Conservation (phyloP, 306 rosid genomes). For the Cucurbita moschata region DNA sequence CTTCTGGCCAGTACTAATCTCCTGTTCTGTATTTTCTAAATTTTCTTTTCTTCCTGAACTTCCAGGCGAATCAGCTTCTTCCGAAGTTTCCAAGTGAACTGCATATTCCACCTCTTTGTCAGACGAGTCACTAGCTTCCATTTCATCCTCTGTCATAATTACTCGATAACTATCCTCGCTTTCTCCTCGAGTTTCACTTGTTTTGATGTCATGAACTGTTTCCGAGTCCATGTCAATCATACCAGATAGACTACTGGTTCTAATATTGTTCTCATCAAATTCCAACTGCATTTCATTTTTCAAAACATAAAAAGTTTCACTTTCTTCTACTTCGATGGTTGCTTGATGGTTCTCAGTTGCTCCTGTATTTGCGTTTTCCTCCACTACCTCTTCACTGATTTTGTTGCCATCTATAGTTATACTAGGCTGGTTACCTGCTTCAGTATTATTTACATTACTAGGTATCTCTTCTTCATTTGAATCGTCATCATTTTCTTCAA, state of each 20-base stretch:
- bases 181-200: slow-evolving; percentile 5
- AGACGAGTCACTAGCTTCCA: background rate
- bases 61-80: background rate
- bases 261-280: background rate
- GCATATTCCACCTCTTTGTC: background rate
- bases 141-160: slow-evolving; percentile 7
- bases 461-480: slow-evolving; percentile 26
- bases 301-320: background rate
- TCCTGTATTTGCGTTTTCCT: slow-evolving; percentile 10
- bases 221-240: background rate
- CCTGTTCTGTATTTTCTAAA: background rate
- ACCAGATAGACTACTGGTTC: background rate
- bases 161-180: slow-evolving; percentile 11
- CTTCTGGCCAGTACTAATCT: slow-evolving; percentile 6
- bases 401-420: slow-evolving; percentile 21
- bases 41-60: background rate
- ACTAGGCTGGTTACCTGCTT: slow-evolving; percentile 25
- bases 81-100: background rate
- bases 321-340: background rate
- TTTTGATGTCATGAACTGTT: slow-evolving; percentile 1
- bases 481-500: slow-evolving; percentile 21
- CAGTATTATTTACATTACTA: slow-evolving; percentile 11
- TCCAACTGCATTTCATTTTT: background rate
- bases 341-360: slow-evolving; percentile 19
- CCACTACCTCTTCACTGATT: slow-evolving; percentile 16